Base-by-base conservation (phyloP, 495 filamentous ascomycete species). In the Penicillium tannophilum region DNA sequence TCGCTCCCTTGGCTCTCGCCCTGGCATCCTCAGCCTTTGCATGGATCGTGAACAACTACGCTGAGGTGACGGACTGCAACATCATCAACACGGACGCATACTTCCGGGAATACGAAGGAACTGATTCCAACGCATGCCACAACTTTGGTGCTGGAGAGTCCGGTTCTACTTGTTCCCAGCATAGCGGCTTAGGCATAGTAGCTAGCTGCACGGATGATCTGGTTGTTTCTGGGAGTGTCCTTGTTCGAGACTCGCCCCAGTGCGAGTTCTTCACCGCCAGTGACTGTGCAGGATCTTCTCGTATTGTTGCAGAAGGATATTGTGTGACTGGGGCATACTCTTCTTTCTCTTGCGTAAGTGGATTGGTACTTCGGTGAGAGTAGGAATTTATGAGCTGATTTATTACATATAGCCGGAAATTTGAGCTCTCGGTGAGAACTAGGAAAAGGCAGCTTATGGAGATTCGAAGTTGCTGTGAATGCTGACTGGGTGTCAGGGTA, bases 201-300 rank as follows among this genome's bases (percentile, higher is more conserved):
- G 36, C 3, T 10, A 14, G 10, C 11, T 17, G 36, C 12, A 41
- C 36, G 11, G 36, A 14, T 11, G 56, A 52, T 45, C 4, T 50
- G 12, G 48, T 49, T 50, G 7, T 31, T 30, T 19, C 55, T 20
- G 23, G 39, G 43, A 19, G 14, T 52, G 23, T 48, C 49, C 14
- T 54, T 19, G 50, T 42, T 41, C 12, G 36, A 41, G 28, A 28
- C 28, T 41, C 36, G 4, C 2, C 11, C 10, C 36, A 41, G 36
- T 41, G 36, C 36, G 36, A 41, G 36, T 41, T 41, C 36, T 41
- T 41, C n/a, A 17, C 11, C 12, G 11, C 36, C 5, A 41, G 11
- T 41, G 36, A 41, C 36, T 41, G 36, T 41, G 36, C 36, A 5
- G 36, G 36, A 14, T 41, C 11, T 17, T 8, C 36, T 41, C 36